These are phyloP conservation scores for Aspergillus sp. DNA, from an alignment of 2,329 filamentous ascomycete genomes.

Conservation along the genomic window DNA sequence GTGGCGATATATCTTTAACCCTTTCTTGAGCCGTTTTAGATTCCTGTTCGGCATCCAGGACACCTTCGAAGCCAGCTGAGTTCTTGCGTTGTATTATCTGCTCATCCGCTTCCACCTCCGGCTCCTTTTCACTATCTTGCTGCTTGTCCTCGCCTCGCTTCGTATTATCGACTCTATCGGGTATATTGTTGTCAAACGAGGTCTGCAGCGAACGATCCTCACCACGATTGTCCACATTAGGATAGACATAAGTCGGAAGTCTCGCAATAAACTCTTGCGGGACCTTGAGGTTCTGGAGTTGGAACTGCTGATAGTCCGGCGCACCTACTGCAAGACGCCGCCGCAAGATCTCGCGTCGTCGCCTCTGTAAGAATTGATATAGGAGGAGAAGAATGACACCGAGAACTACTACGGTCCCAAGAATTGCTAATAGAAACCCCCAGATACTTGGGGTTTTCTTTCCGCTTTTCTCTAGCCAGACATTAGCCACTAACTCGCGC, in stretches of 20 bases:
- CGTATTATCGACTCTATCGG: background rate
- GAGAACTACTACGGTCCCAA: conserved; percentile 76
- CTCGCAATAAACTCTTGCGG: conserved; percentile 68
- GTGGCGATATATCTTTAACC: background rate
- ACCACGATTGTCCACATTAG: conserved; percentile 28
- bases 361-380: conserved; percentile 75
- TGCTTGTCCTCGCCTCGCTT: background rate
- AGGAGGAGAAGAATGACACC: conserved; percentile 64
- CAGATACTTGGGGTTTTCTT: conserved; percentile 68
- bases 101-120: background rate
- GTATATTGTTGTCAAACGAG: background rate
- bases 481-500: background rate
- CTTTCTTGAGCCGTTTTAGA: background rate
- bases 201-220: background rate
- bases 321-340: conserved; percentile 74
- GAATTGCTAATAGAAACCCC: conserved; percentile 72
- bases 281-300: conserved; percentile 78
- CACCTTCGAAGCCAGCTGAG: background rate
- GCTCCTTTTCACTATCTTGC: background rate
- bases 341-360: conserved; percentile 66
- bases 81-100: conserved; percentile 11
- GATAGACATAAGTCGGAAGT: conserved; percentile 79
- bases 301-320: conserved; percentile 80
- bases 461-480: conserved; percentile 21
- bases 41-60: background rate